Evolutionary conservation across 129 eudicot genomes (phyloP).

Genomic region (Scalesia atractyloides): DNA sequence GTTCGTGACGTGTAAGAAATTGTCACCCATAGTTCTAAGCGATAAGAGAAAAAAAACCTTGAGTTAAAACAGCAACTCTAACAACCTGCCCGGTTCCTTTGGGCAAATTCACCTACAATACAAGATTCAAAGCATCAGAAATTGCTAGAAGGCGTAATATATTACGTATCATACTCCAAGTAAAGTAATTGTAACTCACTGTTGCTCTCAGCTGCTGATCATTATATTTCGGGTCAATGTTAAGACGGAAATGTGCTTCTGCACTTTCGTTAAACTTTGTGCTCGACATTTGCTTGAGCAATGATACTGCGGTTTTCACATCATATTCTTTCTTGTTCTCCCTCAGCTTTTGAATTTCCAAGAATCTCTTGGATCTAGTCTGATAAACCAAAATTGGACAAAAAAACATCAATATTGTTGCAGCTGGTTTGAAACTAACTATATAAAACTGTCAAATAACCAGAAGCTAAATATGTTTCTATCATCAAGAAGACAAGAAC

Average conservation of each 20-base stretch:
- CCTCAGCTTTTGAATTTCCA: conserved; percentile 87
- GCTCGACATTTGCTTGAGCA: conserved; percentile 76
- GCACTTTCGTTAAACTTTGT: conserved; percentile 84
- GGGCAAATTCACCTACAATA: conserved; percentile 78
- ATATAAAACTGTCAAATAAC: background rate
- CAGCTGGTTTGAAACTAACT: background rate
- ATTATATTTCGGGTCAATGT: conserved; percentile 92
- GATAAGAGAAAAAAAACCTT: conserved; percentile 47
- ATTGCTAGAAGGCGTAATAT: background rate
- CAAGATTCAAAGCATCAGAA: background rate
- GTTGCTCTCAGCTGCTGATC: conserved; percentile 99
- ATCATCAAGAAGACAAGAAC: background rate
- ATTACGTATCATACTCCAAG: background rate
- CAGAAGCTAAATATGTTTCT: background rate
- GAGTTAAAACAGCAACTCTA: conserved; percentile 93
- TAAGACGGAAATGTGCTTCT: conserved; percentile 98
- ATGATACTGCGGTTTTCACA: conserved; percentile 65
- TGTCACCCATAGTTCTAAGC: background rate
- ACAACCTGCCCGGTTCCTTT: conserved; percentile 91
- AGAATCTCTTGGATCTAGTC: conserved; percentile 89
- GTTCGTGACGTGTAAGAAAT: background rate
- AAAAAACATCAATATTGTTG: conserved; percentile 5
- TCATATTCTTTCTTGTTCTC: conserved; percentile 89
- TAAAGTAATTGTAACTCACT: conserved; percentile 45
- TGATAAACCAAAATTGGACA: conserved; percentile 32